Conservation (phyloP, 2,329 filamentous ascomycete genomes). For the Sphaerulina musiva region DNA sequence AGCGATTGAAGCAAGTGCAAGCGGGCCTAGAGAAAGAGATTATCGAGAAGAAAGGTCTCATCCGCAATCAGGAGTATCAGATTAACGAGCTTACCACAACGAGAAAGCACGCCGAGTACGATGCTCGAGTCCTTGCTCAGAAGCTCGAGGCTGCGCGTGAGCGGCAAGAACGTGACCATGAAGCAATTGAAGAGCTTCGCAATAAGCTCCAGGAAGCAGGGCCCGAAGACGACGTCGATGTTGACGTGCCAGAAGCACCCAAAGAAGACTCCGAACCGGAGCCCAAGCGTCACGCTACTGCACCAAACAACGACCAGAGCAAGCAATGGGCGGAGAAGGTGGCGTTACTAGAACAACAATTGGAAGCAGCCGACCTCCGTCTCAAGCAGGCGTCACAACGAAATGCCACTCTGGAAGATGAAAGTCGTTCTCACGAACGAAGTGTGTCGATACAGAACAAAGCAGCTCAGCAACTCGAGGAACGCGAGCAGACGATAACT, state of each 20-base stretch:
- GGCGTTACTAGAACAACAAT: constrained; percentile 29
- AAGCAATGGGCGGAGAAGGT: constrained; percentile 31
- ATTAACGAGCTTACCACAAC: constrained; percentile 47
- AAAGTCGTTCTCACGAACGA: constrained; percentile 15
- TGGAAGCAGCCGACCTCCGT: constrained; percentile 30
- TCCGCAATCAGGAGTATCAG: constrained; percentile 47
- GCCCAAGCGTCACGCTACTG: constrained; percentile 3
- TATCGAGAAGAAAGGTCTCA: constrained; percentile 45
- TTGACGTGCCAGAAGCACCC: constrained; percentile 14
- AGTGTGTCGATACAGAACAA: constrained; percentile 12
- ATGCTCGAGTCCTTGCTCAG: constrained; percentile 42
- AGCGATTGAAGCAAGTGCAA: constrained; percentile 41
- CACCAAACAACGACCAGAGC: constrained; percentile 21
- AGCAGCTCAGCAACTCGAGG: constrained; percentile 21
- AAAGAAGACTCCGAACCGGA: constrained; percentile 14
- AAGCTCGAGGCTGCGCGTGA: constrained; percentile 44
- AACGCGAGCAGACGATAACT: constrained; percentile 27
- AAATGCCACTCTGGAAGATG: constrained; percentile 28
- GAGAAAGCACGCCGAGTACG: constrained; percentile 43
- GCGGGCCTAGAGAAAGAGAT: constrained; percentile 45
- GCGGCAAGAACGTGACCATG: constrained; percentile 43
- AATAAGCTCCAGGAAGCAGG: constrained; percentile 40
- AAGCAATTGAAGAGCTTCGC: constrained; percentile 43
- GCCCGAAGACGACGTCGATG: constrained; percentile 29
- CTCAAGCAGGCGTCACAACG: constrained; percentile 31